Evolutionary conservation across 2,329 filamentous ascomycete species (phyloP).

Genomic region (Aspergillus sergii): DNA sequence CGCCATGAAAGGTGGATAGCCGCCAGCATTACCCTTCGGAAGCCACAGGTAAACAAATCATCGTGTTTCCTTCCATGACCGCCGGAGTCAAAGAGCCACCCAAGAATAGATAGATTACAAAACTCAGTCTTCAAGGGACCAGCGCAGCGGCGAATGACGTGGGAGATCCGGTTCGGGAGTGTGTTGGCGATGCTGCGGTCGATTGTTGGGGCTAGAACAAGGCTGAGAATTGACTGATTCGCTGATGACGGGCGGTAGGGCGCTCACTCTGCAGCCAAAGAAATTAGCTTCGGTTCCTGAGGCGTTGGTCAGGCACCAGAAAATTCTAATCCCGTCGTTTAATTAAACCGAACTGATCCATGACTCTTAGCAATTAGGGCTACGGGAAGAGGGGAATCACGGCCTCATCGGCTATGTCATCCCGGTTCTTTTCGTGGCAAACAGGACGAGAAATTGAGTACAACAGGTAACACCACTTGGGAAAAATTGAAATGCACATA

Average conservation of each 20-base stretch:
- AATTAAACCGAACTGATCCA: background rate
- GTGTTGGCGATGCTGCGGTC: background rate
- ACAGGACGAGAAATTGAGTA: no score
- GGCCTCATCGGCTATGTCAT: no score
- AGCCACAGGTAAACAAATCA: conserved; percentile 6
- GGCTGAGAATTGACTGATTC: background rate
- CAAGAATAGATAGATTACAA: background rate
- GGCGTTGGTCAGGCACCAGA: conserved; percentile 14
- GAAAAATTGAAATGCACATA: no score
- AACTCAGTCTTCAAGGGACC: background rate
- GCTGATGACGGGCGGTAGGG: conserved; percentile 8
- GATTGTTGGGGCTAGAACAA: background rate
- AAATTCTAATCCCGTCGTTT: conserved; percentile 5
- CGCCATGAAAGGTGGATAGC: background rate
- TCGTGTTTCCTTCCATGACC: background rate
- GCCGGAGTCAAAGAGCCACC: background rate
- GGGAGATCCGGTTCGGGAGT: background rate
- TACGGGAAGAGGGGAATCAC: no score
- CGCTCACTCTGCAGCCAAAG: background rate
- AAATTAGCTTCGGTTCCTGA: conserved; percentile 10
- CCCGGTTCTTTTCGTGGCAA: no score
- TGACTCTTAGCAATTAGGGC: background rate
- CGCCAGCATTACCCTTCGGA: conserved; percentile 1
- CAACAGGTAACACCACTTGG: no score
- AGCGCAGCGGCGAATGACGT: background rate